Conservation (phyloP, 768 basidiomycete genomes). For the Tulasnella sp. region DNA sequence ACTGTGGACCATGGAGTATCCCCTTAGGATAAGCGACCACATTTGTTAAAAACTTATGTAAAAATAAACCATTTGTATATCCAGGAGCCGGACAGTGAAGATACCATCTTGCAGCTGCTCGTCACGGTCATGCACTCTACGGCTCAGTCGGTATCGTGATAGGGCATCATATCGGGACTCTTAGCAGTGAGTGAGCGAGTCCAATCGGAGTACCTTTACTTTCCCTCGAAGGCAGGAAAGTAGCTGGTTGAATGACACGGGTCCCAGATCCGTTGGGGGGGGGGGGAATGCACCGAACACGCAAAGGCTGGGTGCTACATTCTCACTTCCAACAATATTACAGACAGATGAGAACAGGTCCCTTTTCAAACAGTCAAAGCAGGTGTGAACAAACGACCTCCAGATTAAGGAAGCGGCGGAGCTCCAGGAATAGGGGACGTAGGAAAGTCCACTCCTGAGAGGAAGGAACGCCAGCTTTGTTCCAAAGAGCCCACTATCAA, state of each 20-base stretch:
- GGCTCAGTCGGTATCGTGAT: neutral
- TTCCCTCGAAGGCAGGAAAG: too few relatives aligned
- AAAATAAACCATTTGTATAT: neutral
- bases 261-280: too few relatives aligned
- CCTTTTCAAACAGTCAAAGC: neutral
- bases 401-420: neutral
- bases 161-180: neutral
- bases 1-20: neutral
- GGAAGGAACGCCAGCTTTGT: constrained; percentile 31
- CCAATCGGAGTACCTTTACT: too few relatives aligned
- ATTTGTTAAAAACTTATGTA: neutral
- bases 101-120: neutral
- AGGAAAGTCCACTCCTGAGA: constrained; percentile 29
- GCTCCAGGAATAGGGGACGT: constrained; percentile 22
- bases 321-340: neutral
- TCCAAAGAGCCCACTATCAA: constrained; percentile 11
- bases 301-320: neutral
- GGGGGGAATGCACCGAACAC: neutral
- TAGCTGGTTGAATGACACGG: too few relatives aligned
- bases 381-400: neutral
- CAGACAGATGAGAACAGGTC: neutral
- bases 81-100: neutral
- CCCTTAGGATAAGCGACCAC: neutral
- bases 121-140: neutral
- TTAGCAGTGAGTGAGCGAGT: too few relatives aligned